Conservation (phyloP, 768 basidiomycete genomes). For the Kwoniella mangroviensis region DNA sequence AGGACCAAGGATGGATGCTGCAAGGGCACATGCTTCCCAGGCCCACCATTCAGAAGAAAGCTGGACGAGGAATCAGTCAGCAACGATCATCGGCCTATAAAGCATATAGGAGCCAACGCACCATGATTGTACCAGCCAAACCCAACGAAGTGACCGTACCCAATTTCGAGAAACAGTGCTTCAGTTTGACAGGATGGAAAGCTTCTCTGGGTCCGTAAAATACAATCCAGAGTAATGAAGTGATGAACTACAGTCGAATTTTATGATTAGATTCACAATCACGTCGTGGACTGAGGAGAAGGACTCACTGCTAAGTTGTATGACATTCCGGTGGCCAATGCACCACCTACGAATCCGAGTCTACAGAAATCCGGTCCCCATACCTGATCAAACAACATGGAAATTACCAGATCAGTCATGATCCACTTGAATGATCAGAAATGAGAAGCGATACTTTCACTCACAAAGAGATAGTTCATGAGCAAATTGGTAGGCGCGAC, state of each 20-base stretch:
- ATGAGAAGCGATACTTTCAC: slow-evolving; percentile 18
- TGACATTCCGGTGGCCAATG: slow-evolving; percentile 82
- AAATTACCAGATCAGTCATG: not conserved
- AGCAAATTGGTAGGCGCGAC: slow-evolving; percentile 84
- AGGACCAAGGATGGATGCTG: slow-evolving; percentile 68
- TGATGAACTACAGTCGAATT: slow-evolving; percentile 60
- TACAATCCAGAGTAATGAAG: slow-evolving; percentile 54
- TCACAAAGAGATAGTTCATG: slow-evolving; percentile 79
- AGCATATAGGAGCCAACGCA: slow-evolving; percentile 20
- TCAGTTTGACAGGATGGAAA: slow-evolving; percentile 75
- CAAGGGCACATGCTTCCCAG: slow-evolving; percentile 70
- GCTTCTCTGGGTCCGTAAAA: slow-evolving; percentile 66
- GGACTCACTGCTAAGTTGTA: slow-evolving; percentile 75
- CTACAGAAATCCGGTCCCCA: slow-evolving; percentile 81
- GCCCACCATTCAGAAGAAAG: slow-evolving; percentile 92
- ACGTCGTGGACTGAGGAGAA: slow-evolving; percentile 45
- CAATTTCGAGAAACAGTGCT: slow-evolving; percentile 73
- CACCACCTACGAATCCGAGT: slow-evolving; percentile 89
- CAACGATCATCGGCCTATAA: not conserved
- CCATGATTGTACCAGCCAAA: slow-evolving; percentile 69
- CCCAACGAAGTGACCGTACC: slow-evolving; percentile 61
- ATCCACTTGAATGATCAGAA: not conserved
- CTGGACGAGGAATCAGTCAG: slow-evolving; percentile 18
- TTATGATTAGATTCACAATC: slow-evolving; percentile 25
- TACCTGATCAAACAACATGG: slow-evolving; percentile 58